Percentiles rank a stretch among this genome's conserved stretches.
These are phyloP conservation scores for Huntiella decipiens DNA, from an alignment of 2,329 filamentous ascomycete genomes.

Conservation along the genomic window DNA sequence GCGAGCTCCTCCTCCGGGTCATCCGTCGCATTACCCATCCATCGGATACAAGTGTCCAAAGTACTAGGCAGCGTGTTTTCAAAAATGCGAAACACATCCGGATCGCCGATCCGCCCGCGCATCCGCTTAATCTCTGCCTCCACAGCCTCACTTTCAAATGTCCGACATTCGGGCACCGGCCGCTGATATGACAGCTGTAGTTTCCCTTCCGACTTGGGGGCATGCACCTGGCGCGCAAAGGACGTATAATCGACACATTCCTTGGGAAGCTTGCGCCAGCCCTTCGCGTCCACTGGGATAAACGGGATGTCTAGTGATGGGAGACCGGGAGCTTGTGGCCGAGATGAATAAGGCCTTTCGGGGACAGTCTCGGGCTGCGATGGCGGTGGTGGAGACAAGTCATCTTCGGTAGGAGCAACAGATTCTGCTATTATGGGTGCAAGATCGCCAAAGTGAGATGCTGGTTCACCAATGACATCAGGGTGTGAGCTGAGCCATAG, in stretches of 20 bases:
- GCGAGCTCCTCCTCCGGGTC: constrained; percentile 40
- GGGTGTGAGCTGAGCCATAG: background rate
- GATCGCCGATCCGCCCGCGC: constrained; percentile 23
- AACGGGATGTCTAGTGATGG: background rate
- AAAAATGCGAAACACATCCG: constrained; percentile 59
- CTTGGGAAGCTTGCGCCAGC: constrained; percentile 2
- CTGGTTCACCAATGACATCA: background rate
- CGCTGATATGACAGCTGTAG: constrained; percentile 65
- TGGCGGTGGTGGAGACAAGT: background rate
- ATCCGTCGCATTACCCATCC: constrained; percentile 44
- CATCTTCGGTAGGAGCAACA: background rate
- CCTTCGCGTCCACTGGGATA: background rate
- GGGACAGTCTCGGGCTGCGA: background rate
- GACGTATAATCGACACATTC: constrained; percentile 10
- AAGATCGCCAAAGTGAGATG: background rate
- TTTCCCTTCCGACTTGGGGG: constrained; percentile 58
- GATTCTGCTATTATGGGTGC: background rate
- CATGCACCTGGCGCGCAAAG: constrained; percentile 23
- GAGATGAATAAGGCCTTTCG: background rate
- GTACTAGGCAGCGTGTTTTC: constrained; percentile 74
- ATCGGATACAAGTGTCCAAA: constrained; percentile 62
- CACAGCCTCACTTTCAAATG: constrained; percentile 23
- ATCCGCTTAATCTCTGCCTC: constrained; percentile 16
- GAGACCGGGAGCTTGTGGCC: background rate
- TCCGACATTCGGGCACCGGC: constrained; percentile 57